phyloP scores from a whole-genome alignment of 2,329 filamentous ascomycete genomes.

The Fusarium sp. region DNA sequence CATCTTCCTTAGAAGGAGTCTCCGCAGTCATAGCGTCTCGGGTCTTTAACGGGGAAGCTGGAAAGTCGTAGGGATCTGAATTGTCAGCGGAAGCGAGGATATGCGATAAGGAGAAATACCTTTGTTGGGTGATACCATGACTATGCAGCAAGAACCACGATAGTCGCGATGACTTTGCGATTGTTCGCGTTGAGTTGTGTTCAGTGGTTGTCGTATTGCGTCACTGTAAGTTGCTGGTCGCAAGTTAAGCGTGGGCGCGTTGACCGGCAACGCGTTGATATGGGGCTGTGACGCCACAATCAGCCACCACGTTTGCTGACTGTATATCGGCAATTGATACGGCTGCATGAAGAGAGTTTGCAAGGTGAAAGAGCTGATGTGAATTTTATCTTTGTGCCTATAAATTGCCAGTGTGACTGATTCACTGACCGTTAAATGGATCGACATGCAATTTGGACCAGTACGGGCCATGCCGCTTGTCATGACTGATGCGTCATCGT shows the following conservation, averaged over 20 bases:
- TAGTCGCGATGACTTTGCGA: conserved; percentile 20
- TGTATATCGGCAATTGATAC: neutral
- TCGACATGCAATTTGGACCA: neutral
- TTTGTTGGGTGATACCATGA: conserved; percentile 27
- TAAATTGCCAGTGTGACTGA: neutral
- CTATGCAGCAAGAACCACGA: neutral
- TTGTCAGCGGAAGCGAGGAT: conserved; percentile 3
- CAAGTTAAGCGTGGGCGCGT: conserved; percentile 40
- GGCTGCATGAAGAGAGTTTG: neutral
- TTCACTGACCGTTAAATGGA: neutral
- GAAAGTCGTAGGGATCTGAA: conserved; percentile 44
- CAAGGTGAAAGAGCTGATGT: neutral
- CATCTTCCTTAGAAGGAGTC: conserved; percentile 32
- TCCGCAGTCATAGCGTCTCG: conserved; percentile 19
- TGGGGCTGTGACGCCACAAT: conserved; percentile 31
- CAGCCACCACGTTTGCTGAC: conserved; percentile 30
- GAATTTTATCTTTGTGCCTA: neutral
- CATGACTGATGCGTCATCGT: neutral
- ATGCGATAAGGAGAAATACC: conserved; percentile 12
- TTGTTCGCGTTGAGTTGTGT: conserved; percentile 1
- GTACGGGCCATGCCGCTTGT: neutral
- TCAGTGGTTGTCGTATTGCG: conserved; percentile 33
- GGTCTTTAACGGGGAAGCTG: conserved; percentile 31
- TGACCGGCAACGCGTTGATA: conserved; percentile 38
- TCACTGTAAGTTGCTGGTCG: conserved; percentile 39